These are phyloP conservation scores for Celoporthe dispersa DNA, from an alignment of 2,329 filamentous ascomycete species.

Conservation along the genomic window DNA sequence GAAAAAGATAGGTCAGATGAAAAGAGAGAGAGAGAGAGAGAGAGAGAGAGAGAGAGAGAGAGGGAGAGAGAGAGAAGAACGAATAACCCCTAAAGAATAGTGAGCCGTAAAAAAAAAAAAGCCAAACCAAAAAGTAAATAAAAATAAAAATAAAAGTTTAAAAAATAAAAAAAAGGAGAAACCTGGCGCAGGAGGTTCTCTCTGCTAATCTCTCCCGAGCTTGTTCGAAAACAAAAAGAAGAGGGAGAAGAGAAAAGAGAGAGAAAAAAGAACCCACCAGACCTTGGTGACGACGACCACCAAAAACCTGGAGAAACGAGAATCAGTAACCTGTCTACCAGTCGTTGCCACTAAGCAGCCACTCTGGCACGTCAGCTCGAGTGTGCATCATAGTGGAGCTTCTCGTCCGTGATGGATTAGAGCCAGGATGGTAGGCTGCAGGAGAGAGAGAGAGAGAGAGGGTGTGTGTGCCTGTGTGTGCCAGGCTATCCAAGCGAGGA, in stretches of 20 bases:
- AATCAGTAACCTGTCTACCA: slow-evolving; percentile 6
- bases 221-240: no score
- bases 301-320: neutral
- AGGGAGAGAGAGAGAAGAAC: neutral
- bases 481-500: slow-evolving; percentile 7
- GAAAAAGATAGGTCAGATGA: neutral
- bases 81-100: neutral
- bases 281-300: neutral
- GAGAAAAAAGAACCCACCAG: neutral
- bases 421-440: neutral
- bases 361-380: slow-evolving; percentile 7
- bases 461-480: no score
- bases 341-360: slow-evolving; percentile 6
- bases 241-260: neutral
- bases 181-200: neutral
- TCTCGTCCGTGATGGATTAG: slow-evolving; percentile 1
- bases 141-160: neutral
- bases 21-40: neutral
- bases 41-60: no score
- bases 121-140: neutral
- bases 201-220: neutral
- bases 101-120: no score
- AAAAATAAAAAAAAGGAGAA: neutral
- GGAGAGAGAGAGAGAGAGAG: neutral
- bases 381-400: slow-evolving; percentile 12